Base-by-base conservation (phyloP, 371 early-diverging fungal genomes). In the Rhizomucor pusillus region DNA sequence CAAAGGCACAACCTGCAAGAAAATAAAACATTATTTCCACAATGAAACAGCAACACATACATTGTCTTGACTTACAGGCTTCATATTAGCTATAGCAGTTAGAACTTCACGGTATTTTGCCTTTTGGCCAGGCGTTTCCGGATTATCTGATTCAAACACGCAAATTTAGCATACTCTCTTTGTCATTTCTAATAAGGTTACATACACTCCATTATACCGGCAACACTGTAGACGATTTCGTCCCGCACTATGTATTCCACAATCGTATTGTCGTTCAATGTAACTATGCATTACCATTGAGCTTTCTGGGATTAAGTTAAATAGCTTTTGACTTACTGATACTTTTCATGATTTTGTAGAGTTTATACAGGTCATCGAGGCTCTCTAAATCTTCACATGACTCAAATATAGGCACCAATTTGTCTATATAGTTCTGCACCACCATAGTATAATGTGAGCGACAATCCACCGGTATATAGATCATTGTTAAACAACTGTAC, bases 151-250 rank as follows among this genome's bases (percentile, higher is more conserved):
- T 23, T 16, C 34, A 50, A 9, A 39, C 16, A 39, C 20, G n/a
- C 14, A 52, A 13, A 41, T 24, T 1, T 2, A 35, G 33, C 10
- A 10, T 44, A 23, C 18, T 36, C 20, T 1, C 19, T 19, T 40
- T 16, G 13, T 5, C 18, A 43, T n/a, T 56, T 47, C 65, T 7
- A 6, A 20, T 16, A 59, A 29, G n/a, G 3, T 25, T 16, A 14
- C 73, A 46, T 68, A 91, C 90, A 90, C 81, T 96, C 95, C 43
- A 96, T 69, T 63, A 93, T 88, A 14, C 92, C 92, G 29, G 87
- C 76, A 1, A 90, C 80, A 19, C 60, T 67, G 5, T 77, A 46
- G 47, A 93, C 80, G 37, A 81, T 61, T 6, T 90, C 90, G 50
- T 93, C 91, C 47, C 77, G 73, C 49, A 91, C 70, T 19, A 93